phyloP scores from a whole-genome alignment of 139 green algal species.

The Closterium sp. region DNA sequence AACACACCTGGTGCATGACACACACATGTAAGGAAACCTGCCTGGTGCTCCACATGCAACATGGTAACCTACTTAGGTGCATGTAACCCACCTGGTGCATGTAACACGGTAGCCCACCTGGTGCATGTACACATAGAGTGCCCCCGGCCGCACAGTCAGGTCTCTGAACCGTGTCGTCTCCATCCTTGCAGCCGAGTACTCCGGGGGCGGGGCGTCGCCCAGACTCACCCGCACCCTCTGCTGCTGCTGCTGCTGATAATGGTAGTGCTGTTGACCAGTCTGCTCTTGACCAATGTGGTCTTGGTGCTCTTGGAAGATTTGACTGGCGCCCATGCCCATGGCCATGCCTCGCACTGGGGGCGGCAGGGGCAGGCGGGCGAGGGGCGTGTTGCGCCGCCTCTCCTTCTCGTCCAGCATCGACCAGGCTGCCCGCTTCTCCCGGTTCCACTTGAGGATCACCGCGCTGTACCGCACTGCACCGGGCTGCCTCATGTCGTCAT shows the following conservation, averaged over 20 bases:
- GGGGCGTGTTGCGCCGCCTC: not conserved
- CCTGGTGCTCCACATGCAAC: not conserved
- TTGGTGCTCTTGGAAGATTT: not conserved
- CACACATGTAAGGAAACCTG: not conserved
- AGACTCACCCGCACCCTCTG: not conserved
- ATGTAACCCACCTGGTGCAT: too few species aligned
- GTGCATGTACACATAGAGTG: constrained; percentile 45
- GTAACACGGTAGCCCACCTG: constrained; percentile 27
- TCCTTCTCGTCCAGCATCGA: not conserved
- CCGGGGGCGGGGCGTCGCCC: not conserved
- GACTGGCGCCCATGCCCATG: not conserved
- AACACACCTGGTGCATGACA: not conserved
- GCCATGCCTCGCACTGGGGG: not conserved
- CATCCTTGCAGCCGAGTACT: constrained; percentile 9
- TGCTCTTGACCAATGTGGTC: not conserved
- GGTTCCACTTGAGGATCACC: constrained; percentile 36
- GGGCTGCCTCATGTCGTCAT: constrained; percentile 25
- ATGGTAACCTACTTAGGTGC: not conserved
- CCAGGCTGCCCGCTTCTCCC: not conserved
- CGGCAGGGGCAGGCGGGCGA: not conserved
- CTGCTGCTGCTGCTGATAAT: not conserved
- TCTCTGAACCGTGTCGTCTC: constrained; percentile 27
- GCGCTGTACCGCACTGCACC: constrained; percentile 24
- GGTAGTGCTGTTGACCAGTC: not conserved
- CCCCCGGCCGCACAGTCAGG: constrained; percentile 29